These are phyloP conservation scores for Claviceps pazoutovae DNA, from an alignment of 2,329 filamentous ascomycete genomes.

Conservation along the genomic window DNA sequence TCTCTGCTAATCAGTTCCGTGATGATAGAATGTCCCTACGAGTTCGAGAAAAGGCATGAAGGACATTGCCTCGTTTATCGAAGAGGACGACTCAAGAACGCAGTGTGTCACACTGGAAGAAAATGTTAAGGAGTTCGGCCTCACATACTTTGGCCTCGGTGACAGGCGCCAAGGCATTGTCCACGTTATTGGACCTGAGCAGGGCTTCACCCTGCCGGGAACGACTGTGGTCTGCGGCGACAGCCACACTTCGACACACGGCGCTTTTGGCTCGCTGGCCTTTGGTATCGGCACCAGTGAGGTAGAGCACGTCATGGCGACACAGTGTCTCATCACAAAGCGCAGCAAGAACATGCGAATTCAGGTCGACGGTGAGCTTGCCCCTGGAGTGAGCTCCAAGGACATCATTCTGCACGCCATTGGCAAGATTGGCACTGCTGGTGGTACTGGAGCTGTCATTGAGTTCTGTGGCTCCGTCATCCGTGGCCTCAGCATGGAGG, in stretches of 20 bases:
- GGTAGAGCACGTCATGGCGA: constrained; percentile 95
- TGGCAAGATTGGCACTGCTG: constrained; percentile 85
- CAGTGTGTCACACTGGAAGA: constrained; percentile 95
- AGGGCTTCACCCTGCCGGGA: constrained; percentile 93
- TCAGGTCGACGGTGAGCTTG: constrained; percentile 81
- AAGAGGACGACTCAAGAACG: constrained; percentile 82
- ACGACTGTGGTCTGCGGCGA: constrained; percentile 97
- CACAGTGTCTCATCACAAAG: constrained; percentile 87
- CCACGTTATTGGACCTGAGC: constrained; percentile 95
- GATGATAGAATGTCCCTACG: constrained; percentile 74
- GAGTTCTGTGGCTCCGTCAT: constrained; percentile 97
- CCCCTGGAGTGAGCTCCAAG: constrained; percentile 88
- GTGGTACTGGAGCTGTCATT: constrained; percentile 86
- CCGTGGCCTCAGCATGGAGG: constrained; percentile 80
- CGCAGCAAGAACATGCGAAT: constrained; percentile 98
- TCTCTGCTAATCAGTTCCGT: constrained; percentile 6
- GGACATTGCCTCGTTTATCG: constrained; percentile 84
- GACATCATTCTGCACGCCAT: constrained; percentile 90
- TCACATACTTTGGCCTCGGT: constrained; percentile 93
- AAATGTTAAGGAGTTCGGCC: constrained; percentile 90
- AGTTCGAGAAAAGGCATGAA: constrained; percentile 83
- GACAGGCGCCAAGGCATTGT: constrained; percentile 98
- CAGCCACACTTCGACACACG: constrained; percentile 95
- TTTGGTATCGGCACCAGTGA: constrained; percentile 97
- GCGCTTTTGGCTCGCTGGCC: constrained; percentile 85